These are phyloP conservation scores for Proliferodiscus dingleyae DNA, from an alignment of 2,329 filamentous ascomycete genomes.

Conservation along the genomic window DNA sequence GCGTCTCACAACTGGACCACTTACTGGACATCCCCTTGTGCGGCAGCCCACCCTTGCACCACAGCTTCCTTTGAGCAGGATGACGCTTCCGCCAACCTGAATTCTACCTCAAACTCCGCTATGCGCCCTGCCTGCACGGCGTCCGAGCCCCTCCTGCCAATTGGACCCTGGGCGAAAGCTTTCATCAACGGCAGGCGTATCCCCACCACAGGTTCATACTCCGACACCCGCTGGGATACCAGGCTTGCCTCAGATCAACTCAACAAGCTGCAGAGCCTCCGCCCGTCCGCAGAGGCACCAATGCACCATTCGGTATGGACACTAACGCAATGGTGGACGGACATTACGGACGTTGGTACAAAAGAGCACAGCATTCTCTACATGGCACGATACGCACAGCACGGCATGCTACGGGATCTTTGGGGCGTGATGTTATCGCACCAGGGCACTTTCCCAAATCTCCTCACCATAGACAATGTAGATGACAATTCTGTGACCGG, in stretches of 20 bases:
- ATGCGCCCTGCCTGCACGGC: background rate
- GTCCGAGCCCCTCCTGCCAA: background rate
- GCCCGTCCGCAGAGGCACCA: background rate
- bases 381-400: slow-evolving; percentile 4
- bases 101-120: background rate
- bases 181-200: slow-evolving; percentile 12
- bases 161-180: slow-evolving; percentile 2
- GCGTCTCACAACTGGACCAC: background rate
- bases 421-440: slow-evolving; percentile 1
- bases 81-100: background rate
- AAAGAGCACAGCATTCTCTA: slow-evolving; percentile 8
- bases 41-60: background rate
- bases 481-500: too few species aligned
- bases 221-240: slow-evolving; percentile 7
- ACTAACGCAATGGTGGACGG: slow-evolving; percentile 7
- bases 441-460: slow-evolving; percentile 11
- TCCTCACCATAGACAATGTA: slow-evolving; percentile 7
- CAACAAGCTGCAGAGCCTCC: slow-evolving; percentile 2
- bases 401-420: slow-evolving; percentile 4
- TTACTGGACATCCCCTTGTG: background rate
- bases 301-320: slow-evolving; percentile 13
- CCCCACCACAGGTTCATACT: slow-evolving; percentile 12
- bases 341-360: slow-evolving; percentile 8
- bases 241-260: slow-evolving; percentile 12
- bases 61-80: background rate